Conservation (phyloP, 495 filamentous ascomycete genomes). For the Letharia lupina region DNA sequence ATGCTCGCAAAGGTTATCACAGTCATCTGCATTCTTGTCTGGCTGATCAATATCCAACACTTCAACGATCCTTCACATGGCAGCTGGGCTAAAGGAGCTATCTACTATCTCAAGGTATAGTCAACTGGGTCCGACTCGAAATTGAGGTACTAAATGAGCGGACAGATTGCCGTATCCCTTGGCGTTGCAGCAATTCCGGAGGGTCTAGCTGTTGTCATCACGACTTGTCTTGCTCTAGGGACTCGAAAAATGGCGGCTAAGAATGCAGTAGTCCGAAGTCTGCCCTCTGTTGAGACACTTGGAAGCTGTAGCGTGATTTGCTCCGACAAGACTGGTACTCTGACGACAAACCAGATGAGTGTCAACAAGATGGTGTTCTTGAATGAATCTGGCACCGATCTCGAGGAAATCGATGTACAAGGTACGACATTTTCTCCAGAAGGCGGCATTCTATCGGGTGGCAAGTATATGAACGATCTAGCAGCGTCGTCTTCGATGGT, state of each 20-base stretch:
- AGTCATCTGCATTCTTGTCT: conserved; percentile 90
- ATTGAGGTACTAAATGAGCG: background rate
- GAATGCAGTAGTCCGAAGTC: conserved; percentile 90
- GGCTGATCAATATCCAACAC: conserved; percentile 96
- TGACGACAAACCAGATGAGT: conserved; percentile 99
- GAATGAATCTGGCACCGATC: conserved; percentile 56
- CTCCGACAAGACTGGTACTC: conserved; percentile 98
- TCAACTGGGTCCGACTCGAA: background rate
- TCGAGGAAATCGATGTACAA: conserved; percentile 86
- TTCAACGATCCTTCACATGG: conserved; percentile 93
- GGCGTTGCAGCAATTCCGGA: conserved; percentile 98
- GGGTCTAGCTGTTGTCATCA: conserved; percentile 95
- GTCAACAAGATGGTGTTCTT: conserved; percentile 87
- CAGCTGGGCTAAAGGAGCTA: conserved; percentile 93
- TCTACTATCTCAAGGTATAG: conserved; percentile 82
- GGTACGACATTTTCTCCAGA: conserved; percentile 89
- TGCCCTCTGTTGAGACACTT: conserved; percentile 94
- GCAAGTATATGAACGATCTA: conserved; percentile 59
- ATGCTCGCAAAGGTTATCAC: conserved; percentile 96
- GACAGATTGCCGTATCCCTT: conserved; percentile 84
- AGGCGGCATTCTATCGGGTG: conserved; percentile 59
- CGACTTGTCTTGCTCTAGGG: conserved; percentile 88
- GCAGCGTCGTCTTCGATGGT: conserved; percentile 71
- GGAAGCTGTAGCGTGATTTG: conserved; percentile 99
- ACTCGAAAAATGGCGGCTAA: conserved; percentile 98